Percentiles rank a stretch among this genome's conserved stretches.
These are phyloP conservation scores for Penicillium sp. DNA, from an alignment of 2,329 filamentous ascomycete genomes.

Conservation along the genomic window DNA sequence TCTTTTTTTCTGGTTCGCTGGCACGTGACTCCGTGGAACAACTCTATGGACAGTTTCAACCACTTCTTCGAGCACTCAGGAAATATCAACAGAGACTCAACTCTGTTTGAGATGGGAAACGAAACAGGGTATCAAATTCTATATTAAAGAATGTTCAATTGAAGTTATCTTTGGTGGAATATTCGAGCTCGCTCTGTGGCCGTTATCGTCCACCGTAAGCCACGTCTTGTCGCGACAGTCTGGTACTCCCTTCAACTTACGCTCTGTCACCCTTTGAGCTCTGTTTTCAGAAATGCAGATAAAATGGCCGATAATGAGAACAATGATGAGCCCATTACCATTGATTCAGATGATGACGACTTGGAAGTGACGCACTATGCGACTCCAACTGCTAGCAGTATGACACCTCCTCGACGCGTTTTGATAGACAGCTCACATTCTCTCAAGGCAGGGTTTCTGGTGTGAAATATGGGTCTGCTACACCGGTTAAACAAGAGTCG, in stretches of 20 bases:
- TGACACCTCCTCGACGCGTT: constrained; percentile 13
- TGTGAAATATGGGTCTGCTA: background rate
- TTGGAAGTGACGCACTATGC: constrained; percentile 42
- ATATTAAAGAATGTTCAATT: background rate
- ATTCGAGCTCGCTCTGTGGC: background rate
- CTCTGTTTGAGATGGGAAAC: rapidly evolving
- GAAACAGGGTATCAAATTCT: background rate
- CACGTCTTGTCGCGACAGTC: background rate
- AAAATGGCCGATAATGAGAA: constrained; percentile 14
- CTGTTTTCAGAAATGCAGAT: constrained; percentile 10
- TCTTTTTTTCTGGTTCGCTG: constrained; percentile 10
- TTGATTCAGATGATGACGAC: constrained; percentile 43
- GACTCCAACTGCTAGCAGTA: constrained; percentile 12
- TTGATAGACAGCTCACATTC: constrained; percentile 21
- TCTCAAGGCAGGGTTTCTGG: constrained; percentile 7
- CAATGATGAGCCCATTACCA: constrained; percentile 27
- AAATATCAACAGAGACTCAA: background rate
- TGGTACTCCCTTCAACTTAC: constrained; percentile 2
- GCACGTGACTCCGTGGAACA: background rate
- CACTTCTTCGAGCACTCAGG: background rate
- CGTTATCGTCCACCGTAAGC: background rate
- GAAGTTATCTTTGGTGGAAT: background rate
- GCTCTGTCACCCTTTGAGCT: background rate
- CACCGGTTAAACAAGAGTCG: constrained; percentile 7
- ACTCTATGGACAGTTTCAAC: background rate